phyloP scores from a whole-genome alignment of 371 early-diverging fungal genomes.

The Globomyces sp. region DNA sequence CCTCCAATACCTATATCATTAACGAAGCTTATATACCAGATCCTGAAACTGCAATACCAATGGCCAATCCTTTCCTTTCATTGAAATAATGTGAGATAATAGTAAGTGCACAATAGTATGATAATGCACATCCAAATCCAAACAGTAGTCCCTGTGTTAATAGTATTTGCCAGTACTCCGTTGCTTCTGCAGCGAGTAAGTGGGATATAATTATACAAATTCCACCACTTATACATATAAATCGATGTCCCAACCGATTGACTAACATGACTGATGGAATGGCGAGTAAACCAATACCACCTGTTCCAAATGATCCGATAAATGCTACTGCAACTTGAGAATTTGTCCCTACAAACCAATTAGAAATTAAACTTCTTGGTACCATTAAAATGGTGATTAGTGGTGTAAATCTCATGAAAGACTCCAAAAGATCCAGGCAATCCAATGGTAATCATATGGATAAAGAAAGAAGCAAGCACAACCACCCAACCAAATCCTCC shows the following conservation, averaged over 20 bases:
- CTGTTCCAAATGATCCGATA: slow-evolving; percentile 24
- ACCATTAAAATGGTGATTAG: background rate
- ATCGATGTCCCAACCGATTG: slow-evolving; percentile 15
- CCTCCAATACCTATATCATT: slow-evolving; percentile 85
- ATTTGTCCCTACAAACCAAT: slow-evolving; percentile 9
- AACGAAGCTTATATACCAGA: no score
- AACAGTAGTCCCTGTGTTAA: slow-evolving; percentile 27
- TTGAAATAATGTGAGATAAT: slow-evolving; percentile 75
- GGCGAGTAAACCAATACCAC: slow-evolving; percentile 23
- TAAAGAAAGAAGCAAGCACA: slow-evolving; percentile 17
- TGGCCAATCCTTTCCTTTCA: slow-evolving; percentile 67
- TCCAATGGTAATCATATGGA: slow-evolving; percentile 22
- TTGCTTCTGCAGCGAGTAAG: slow-evolving; percentile 25
- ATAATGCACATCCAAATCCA: slow-evolving; percentile 38
- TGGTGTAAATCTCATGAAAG: slow-evolving; percentile 20
- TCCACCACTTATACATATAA: slow-evolving; percentile 13
- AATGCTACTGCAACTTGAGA: slow-evolving; percentile 21
- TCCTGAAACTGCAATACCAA: slow-evolving; percentile 72
- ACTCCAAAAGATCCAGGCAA: slow-evolving; percentile 17
- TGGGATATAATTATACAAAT: background rate
- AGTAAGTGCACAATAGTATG: slow-evolving; percentile 67
- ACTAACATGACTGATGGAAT: slow-evolving; percentile 25
- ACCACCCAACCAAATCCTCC: slow-evolving; percentile 29
- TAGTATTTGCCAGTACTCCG: slow-evolving; percentile 30
- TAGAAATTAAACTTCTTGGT: background rate